Evolutionary conservation across 768 basidiomycete species (phyloP), one percentile per base, ranked within the genome.

Genomic region (Terana coerulea): DNA sequence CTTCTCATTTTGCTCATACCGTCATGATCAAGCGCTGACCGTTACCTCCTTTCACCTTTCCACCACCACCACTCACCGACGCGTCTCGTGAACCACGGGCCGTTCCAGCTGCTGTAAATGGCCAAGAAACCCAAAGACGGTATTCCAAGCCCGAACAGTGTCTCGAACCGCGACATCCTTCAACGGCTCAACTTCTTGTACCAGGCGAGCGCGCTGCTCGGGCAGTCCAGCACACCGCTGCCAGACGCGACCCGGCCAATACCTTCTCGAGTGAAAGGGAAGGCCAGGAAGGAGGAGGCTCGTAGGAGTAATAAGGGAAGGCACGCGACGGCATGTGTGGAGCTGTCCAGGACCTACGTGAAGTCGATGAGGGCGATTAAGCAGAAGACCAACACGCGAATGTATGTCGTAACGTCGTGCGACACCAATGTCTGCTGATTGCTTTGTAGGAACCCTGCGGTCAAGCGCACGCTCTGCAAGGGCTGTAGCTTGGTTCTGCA

Each of bases 121-220:
- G 87, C 70, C 17, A 91, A 88, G 70, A 86, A 84, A 56, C 64
- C 62, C 59, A 82, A 78, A 61, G 78, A 79, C 49, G 77, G 79
- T 15, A 67, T 61, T 9, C 83, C 83, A 9, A 86, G 78, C 52
- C 72, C 81, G 2, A 76, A 72, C 64, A 77, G 67, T 53, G 74
- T 86, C 28, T 59, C 74, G 10, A 89, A 91, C 64, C 73, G 81
- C 25, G 91, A 93, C 61, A 80, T 88, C 41, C 76, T 91, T 19
- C 91, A 93, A 66, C 77, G 91, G 25, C 76, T 93, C 54, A 92
- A 88, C 68, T 93, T 88, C 65, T 77, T 93, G 30, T 91, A 88
- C 62, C 91, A 92, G 67, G 86, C 89, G 30, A 84, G 85, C 60
- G 73, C 78, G 11, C 84, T 83, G 54, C 71, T 90, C 17, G 33